A percentile compares a stretch with the other conserved stretches of the same genome.
These are phyloP conservation scores for Erucastrum elatum DNA, from an alignment of 345 rosid species.

Conservation along the genomic window DNA sequence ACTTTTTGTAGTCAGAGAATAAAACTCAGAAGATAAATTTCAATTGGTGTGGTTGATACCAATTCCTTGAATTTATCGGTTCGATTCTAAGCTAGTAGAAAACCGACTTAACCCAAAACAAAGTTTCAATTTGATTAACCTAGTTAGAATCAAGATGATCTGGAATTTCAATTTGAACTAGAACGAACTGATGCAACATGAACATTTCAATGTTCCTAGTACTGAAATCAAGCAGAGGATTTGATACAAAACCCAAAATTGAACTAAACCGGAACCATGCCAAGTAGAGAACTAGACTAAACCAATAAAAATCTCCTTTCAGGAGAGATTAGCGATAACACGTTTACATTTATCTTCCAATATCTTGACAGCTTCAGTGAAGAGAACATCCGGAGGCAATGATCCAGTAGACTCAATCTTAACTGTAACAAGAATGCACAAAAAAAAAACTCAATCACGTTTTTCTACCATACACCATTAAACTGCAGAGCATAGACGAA, in stretches of 20 bases:
- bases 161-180: no score
- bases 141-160: no score
- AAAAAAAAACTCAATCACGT: background rate
- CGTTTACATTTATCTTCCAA: conserved; percentile 81
- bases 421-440: conserved; percentile 41
- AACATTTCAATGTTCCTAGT: background rate
- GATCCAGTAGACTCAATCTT: conserved; percentile 89
- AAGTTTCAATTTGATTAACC: no score
- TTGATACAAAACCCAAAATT: conserved; percentile 12
- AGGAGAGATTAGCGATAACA: conserved; percentile 57
- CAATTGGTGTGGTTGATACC: no score
- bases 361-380: conserved; percentile 88
- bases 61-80: no score
- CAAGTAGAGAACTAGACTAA: background rate
- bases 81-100: no score
- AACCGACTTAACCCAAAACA: no score
- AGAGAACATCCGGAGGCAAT: conserved; percentile 73
- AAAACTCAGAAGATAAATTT: no score
- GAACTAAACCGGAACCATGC: conserved; percentile 2
- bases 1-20: no score
- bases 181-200: background rate
- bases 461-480: background rate
- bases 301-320: conserved; percentile 27
- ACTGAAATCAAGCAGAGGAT: background rate
- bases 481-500: background rate